phyloP scores from a whole-genome alignment of 345 rosid genomes.

The Pistacia atlantica region DNA sequence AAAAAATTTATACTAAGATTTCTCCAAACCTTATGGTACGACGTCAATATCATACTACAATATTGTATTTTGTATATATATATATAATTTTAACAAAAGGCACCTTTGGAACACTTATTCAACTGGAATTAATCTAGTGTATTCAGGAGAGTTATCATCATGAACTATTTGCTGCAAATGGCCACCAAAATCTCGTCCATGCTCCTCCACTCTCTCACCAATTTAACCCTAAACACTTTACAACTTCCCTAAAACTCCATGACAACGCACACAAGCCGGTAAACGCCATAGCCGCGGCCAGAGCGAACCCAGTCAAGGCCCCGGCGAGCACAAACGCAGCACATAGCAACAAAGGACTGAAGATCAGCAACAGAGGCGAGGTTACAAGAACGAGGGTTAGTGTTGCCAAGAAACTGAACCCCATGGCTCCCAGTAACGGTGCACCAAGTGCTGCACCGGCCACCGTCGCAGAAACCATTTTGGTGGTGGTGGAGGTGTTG shows the following conservation, averaged over 20 bases:
- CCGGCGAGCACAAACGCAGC: slow-evolving; percentile 26
- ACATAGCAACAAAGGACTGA: slow-evolving; percentile 38
- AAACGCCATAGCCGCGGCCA: slow-evolving; percentile 37
- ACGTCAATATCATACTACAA: no score
- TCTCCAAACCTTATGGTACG: no score
- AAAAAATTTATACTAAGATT: no score
- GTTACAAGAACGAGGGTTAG: slow-evolving; percentile 31
- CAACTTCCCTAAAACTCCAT: slow-evolving; percentile 27
- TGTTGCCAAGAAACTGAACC: slow-evolving; percentile 39
- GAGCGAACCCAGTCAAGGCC: slow-evolving; percentile 35
- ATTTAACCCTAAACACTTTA: slow-evolving; percentile 8
- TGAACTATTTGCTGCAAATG: slow-evolving; percentile 19
- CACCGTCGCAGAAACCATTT: slow-evolving; percentile 24
- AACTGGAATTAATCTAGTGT: no score
- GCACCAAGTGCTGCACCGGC: slow-evolving; percentile 35
- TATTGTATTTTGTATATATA: no score
- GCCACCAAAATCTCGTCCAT: slow-evolving; percentile 12
- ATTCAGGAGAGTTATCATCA: no score
- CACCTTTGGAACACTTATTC: no score
- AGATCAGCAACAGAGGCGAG: slow-evolving; percentile 44
- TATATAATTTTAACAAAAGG: no score
- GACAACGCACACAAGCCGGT: slow-evolving; percentile 36
- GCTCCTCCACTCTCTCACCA: slow-evolving; percentile 18
- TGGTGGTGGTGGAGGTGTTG: not conserved
- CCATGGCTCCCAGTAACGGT: slow-evolving; percentile 40